phyloP scores from a whole-genome alignment of 192 early-diverging fungal genomes.

The Glomus cerebriforme region DNA sequence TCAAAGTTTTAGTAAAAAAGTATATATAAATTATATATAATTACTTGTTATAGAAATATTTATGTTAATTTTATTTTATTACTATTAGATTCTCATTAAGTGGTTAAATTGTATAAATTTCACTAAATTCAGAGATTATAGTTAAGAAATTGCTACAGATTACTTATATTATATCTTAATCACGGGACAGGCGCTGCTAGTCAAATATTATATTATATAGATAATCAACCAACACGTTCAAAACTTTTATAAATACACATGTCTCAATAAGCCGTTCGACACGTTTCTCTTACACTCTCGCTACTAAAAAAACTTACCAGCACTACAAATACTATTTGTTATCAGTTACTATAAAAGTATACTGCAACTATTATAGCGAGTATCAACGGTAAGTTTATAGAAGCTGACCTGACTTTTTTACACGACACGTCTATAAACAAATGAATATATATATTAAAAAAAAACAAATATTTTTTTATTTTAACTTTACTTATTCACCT shows the following conservation, averaged over 20 bases:
- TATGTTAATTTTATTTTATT: too few relatives aligned
- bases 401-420: not conserved
- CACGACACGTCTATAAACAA: not conserved
- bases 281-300: not conserved
- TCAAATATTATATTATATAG: too few relatives aligned
- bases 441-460: too few relatives aligned
- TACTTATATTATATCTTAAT: too few relatives aligned
- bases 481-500: not conserved
- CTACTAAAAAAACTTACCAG: not conserved
- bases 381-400: not conserved
- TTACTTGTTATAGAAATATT: too few relatives aligned
- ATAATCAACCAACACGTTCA: not conserved
- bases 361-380: not conserved
- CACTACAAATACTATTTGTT: not conserved
- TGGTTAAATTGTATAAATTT: too few relatives aligned
- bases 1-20: too few relatives aligned
- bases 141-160: too few relatives aligned
- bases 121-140: too few relatives aligned
- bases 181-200: too few relatives aligned
- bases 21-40: too few relatives aligned
- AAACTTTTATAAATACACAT: not conserved
- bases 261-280: not conserved
- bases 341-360: not conserved
- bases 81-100: too few relatives aligned
- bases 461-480: not conserved